Base-by-base conservation (phyloP, 352 stramenopile genomes). In the Globisporangium middletonii region DNA sequence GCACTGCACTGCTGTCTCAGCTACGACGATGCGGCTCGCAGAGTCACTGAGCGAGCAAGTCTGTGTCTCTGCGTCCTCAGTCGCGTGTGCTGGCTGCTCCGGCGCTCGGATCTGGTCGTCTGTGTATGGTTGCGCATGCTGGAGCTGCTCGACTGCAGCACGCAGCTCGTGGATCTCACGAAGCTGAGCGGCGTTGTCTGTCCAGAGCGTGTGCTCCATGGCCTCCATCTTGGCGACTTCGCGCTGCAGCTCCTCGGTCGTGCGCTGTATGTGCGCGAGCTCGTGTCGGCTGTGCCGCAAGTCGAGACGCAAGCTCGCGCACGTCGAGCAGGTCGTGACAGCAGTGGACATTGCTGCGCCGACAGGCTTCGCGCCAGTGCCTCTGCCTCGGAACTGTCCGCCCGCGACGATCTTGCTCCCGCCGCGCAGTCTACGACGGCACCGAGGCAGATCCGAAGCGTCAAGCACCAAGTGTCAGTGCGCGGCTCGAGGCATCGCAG, bases 361-460 rank as follows among this genome's bases (percentile, higher is more conserved):
- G 3, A 27, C 13, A 2, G 41, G 42, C 18, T 38, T 55, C 45
- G 50, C 49, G 1, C 30, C 50, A 30, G 35, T 7, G 0, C 50
- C 63, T 42, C 55, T 57, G 51, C 66, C 68, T 13, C 70, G 70
- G 26, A 75, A 78, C 57, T 78, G 70, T 0, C 70, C 68, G 5
- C 70, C 70, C 19, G 61, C 70, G 16, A 78, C 62, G 3, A 78
- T 58, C 52, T 75, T 78, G 19, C 59, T 73, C 13, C 64, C 64
- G 2, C 70, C 70, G 26, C 65, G 64, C 59, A 78, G 75, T 50
- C 70, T 78, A 23, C 18, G 15, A 37, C 3, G 23, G 23, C 23
- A 50, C 12, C 43, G 38, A 28, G 9, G 15, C 23, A 53, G 16
- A 16, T 35, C 12, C 44, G 38, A 38, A 9, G 12, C 33, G 12